Evolutionary conservation across 2,329 filamentous ascomycete species (phyloP).

Genomic region (Aspergillus fructus): DNA sequence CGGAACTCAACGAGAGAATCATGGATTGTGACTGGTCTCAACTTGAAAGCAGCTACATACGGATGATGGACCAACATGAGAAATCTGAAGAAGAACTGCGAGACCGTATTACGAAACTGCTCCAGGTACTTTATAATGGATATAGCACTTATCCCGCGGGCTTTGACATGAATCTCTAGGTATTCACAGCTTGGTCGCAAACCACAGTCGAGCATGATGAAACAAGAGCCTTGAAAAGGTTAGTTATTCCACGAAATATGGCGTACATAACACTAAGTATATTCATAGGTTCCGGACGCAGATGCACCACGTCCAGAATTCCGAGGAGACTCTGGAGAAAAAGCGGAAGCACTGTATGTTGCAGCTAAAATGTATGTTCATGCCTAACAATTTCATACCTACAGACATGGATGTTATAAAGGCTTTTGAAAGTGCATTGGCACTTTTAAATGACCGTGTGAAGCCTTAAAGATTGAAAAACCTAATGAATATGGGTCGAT

Average conservation of each 20-base stretch:
- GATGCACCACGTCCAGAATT: slow-evolving; percentile 70
- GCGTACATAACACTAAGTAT: slow-evolving; percentile 2
- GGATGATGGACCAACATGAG: slow-evolving; percentile 63
- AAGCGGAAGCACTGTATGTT: slow-evolving; percentile 78
- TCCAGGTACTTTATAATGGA: slow-evolving; percentile 52
- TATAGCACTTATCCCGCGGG: neutral
- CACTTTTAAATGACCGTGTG: slow-evolving; percentile 39
- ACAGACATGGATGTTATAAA: slow-evolving; percentile 46
- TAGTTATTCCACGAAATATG: slow-evolving; percentile 17
- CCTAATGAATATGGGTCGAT: neutral
- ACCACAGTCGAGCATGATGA: slow-evolving; percentile 72
- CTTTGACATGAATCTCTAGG: slow-evolving; percentile 50
- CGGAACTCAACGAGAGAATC: slow-evolving; percentile 51
- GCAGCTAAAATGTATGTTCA: neutral
- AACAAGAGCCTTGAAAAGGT: slow-evolving; percentile 75
- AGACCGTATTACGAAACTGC: slow-evolving; percentile 66
- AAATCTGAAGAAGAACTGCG: slow-evolving; percentile 64
- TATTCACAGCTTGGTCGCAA: slow-evolving; percentile 76
- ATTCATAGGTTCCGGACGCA: slow-evolving; percentile 71
- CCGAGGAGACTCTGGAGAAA: slow-evolving; percentile 68
- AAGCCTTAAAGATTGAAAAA: slow-evolving; percentile 13
- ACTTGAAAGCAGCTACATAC: slow-evolving; percentile 69
- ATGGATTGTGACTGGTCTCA: slow-evolving; percentile 71
- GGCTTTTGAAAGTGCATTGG: slow-evolving; percentile 49
- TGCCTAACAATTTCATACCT: slow-evolving; percentile 13